Evolutionary conservation across 2,329 filamentous ascomycete species (phyloP).

Genomic region (Claviceps monticola): DNA sequence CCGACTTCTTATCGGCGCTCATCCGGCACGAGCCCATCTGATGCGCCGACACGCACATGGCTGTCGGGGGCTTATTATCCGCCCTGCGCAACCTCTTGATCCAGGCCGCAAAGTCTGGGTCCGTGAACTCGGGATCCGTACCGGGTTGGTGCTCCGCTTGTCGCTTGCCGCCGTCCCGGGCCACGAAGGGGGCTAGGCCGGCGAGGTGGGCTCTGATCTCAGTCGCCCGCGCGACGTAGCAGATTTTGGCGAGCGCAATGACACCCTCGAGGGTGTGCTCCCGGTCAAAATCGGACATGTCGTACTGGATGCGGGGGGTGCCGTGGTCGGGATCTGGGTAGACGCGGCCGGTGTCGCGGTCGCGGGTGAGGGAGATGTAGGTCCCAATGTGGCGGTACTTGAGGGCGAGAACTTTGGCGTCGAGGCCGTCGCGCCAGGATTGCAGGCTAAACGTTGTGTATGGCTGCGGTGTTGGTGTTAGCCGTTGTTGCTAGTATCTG

Average conservation of each 20-base stretch:
- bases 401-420: conserved; percentile 58
- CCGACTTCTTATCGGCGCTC: conserved; percentile 37
- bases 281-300: conserved; percentile 56
- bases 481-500: not conserved
- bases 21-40: conserved; percentile 72
- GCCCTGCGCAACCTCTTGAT: conserved; percentile 33
- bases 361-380: conserved; percentile 62
- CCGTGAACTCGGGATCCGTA: conserved; percentile 34
- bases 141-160: conserved; percentile 10
- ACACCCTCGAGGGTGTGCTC: conserved; percentile 58
- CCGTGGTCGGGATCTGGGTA: conserved; percentile 58
- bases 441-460: conserved; percentile 47
- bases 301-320: conserved; percentile 54
- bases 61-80: conserved; percentile 35
- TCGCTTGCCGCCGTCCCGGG: conserved; percentile 13
- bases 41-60: conserved; percentile 55
- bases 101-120: conserved; percentile 49
- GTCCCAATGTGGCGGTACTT: conserved; percentile 55
- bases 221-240: conserved; percentile 63
- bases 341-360: conserved; percentile 62
- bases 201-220: conserved; percentile 59
- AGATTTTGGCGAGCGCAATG: conserved; percentile 59
- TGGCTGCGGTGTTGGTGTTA: conserved; percentile 31
- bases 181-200: conserved; percentile 48
- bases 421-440: conserved; percentile 52